Evolutionary conservation across 768 basidiomycete species (phyloP).

Genomic region (Xerocomus potaroensis): DNA sequence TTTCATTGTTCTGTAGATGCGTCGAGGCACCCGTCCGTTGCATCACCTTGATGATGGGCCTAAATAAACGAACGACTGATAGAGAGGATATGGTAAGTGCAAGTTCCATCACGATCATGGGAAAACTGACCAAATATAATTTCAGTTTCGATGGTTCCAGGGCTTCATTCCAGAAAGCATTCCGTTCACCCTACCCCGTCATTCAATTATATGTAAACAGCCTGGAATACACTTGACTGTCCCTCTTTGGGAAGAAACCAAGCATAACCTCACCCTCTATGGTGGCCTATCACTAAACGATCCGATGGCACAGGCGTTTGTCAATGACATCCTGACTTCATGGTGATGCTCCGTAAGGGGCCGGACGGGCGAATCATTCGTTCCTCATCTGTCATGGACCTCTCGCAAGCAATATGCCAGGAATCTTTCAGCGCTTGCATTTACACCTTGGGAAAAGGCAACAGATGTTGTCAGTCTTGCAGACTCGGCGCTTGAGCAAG

Average conservation of each 20-base stretch:
- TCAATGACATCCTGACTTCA: conserved; percentile 30
- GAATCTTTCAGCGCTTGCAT: conserved; percentile 24
- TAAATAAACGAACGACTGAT: neutral
- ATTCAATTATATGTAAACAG: conserved; percentile 17
- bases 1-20: conserved; percentile 26
- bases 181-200: conserved; percentile 20
- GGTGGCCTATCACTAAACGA: conserved; percentile 27
- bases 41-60: neutral
- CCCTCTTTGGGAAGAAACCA: conserved; percentile 29
- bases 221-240: conserved; percentile 1
- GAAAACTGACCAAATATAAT: conserved; percentile 16
- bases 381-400: conserved; percentile 23
- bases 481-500: conserved; percentile 23
- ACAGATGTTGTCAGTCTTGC: conserved; percentile 13
- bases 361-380: conserved; percentile 23
- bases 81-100: conserved; percentile 22
- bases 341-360: conserved; percentile 32
- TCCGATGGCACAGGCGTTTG: conserved; percentile 26
- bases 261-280: conserved; percentile 23
- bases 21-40: conserved; percentile 33
- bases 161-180: conserved; percentile 30
- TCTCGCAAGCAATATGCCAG: conserved; percentile 25
- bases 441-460: conserved; percentile 23
- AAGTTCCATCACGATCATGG: neutral
- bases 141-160: conserved; percentile 21